phyloP scores from a whole-genome alignment of 2,329 filamentous ascomycete genomes.

The Chaetomiaceae sp. region DNA sequence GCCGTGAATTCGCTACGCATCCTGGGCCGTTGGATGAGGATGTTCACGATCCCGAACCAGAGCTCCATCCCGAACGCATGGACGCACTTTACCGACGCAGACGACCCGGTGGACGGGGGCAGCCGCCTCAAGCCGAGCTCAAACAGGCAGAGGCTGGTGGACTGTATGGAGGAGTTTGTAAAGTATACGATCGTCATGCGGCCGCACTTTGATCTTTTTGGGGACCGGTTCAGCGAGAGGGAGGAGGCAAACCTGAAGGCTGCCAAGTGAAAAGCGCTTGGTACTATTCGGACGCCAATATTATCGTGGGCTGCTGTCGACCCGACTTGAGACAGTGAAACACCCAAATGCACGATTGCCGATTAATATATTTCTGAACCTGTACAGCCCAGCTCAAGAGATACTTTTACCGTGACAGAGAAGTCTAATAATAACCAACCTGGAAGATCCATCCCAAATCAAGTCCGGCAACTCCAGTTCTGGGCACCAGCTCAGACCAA shows the following conservation, averaged over 20 bases:
- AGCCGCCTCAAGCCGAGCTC: slow-evolving; percentile 49
- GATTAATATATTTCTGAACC: too few species aligned
- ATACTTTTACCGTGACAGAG: too few species aligned
- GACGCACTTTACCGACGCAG: slow-evolving; percentile 3
- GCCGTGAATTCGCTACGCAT: slow-evolving; percentile 1
- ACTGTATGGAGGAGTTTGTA: slow-evolving; percentile 67
- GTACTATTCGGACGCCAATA: too few species aligned
- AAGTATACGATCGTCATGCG: slow-evolving; percentile 64
- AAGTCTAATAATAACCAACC: too few species aligned
- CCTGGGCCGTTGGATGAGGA: slow-evolving; percentile 43
- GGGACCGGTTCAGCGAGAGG: slow-evolving; percentile 59
- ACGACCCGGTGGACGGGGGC: slow-evolving; percentile 26
- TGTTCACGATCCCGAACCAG: slow-evolving; percentile 2
- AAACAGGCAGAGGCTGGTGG: slow-evolving; percentile 56
- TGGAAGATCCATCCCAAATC: too few species aligned
- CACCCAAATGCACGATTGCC: too few species aligned
- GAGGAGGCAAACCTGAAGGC: slow-evolving; percentile 32
- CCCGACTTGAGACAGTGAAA: too few species aligned
- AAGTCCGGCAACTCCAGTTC: too few species aligned
- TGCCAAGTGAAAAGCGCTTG: neutral
- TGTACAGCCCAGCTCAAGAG: too few species aligned
- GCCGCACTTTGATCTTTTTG: slow-evolving; percentile 55
- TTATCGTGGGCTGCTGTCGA: too few species aligned
- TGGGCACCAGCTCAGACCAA: too few species aligned
- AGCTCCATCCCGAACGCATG: slow-evolving; percentile 3